Evolutionary conservation across 148 eudicot genomes (phyloP).

Genomic region (Vaccinium macrocarpon): DNA sequence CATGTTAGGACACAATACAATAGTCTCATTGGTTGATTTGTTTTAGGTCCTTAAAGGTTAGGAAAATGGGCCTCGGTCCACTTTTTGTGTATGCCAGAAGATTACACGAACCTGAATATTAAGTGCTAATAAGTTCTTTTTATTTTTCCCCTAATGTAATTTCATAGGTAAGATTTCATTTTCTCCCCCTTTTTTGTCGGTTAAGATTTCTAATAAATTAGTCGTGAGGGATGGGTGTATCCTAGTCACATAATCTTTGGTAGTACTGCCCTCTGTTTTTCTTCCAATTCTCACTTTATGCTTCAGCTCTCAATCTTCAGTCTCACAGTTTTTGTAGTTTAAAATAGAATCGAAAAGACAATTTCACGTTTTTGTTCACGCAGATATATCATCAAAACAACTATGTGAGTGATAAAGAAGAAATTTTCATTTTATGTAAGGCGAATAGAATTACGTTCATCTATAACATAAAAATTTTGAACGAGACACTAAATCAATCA

Average conservation of each 20-base stretch:
- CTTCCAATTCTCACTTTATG: background rate
- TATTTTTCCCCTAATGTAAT: background rate
- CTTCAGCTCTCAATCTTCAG: background rate
- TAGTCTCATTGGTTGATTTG: slow-evolving; percentile 12
- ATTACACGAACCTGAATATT: background rate
- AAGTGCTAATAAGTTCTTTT: background rate
- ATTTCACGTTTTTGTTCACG: background rate
- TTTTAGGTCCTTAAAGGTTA: background rate
- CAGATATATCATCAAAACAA: no score
- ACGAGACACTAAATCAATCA: no score
- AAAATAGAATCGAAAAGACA: background rate
- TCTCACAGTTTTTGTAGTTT: background rate
- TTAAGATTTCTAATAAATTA: background rate
- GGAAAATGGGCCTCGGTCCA: background rate
- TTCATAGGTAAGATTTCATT: background rate
- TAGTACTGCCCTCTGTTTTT: background rate
- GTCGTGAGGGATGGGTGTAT: no score
- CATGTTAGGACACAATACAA: background rate
- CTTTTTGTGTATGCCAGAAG: background rate
- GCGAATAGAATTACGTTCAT: no score
- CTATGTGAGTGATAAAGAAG: no score
- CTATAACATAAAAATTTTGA: no score
- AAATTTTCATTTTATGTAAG: no score
- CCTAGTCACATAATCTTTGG: no score
- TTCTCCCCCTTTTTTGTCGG: background rate